Evolutionary conservation across 2,329 filamentous ascomycete species (phyloP).

Genomic region (Ilyonectria mors-panacis): DNA sequence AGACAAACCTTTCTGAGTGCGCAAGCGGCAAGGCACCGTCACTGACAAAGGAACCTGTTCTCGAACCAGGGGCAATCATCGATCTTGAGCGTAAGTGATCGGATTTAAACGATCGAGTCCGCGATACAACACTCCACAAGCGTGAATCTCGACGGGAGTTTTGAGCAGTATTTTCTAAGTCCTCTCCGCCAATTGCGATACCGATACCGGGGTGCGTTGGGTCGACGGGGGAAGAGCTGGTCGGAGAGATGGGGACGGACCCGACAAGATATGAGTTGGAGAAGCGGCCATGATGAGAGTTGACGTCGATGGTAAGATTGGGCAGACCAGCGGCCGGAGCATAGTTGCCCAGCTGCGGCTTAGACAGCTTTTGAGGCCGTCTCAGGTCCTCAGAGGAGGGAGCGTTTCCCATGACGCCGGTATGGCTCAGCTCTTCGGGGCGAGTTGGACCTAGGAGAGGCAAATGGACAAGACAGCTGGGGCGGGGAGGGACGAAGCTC

Average conservation of each 20-base stretch:
- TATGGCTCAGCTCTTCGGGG: conserved; percentile 28
- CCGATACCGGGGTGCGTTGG: conserved; percentile 34
- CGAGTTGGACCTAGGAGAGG: conserved; percentile 29
- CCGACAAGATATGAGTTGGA: conserved; percentile 52
- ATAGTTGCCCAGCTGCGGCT: conserved; percentile 62
- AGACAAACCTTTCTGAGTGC: conserved; percentile 46
- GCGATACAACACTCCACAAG: conserved; percentile 27
- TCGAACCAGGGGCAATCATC: conserved; percentile 31
- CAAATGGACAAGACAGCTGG: conserved; percentile 16
- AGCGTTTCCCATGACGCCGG: conserved; percentile 64
- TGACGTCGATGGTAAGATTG: conserved; percentile 52
- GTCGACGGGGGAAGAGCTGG: conserved; percentile 35
- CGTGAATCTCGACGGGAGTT: conserved; percentile 37
- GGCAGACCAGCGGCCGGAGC: conserved; percentile 59
- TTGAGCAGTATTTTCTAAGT: conserved; percentile 32
- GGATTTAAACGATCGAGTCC: conserved; percentile 40
- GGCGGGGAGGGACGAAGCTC: conserved; percentile 37
- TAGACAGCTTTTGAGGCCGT: conserved; percentile 66
- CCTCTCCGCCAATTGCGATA: conserved; percentile 38
- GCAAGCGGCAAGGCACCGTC: conserved; percentile 36
- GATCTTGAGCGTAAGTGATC: conserved; percentile 36
- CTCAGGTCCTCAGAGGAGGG: conserved; percentile 61
- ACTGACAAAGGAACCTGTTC: conserved; percentile 34
- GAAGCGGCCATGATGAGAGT: conserved; percentile 46
- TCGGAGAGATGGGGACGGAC: conserved; percentile 41